A percentile compares a stretch with the other conserved stretches of the same genome.
These are phyloP conservation scores for Penicillium digitatum DNA, from an alignment of 2,329 filamentous ascomycete genomes.

Conservation along the genomic window DNA sequence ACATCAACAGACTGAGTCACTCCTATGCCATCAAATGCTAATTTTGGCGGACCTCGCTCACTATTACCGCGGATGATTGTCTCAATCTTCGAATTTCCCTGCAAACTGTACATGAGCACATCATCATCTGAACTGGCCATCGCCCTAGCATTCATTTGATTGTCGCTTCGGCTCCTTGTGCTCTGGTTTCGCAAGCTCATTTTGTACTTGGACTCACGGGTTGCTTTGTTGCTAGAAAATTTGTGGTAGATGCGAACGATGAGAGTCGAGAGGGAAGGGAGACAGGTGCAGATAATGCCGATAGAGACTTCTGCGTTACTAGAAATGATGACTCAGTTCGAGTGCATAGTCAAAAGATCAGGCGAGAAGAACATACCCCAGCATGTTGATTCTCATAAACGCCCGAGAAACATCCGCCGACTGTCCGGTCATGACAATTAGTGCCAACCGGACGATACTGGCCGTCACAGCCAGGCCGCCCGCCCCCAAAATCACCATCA, in stretches of 20 bases:
- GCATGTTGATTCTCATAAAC: conserved; percentile 33
- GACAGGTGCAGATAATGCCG: conserved; percentile 41
- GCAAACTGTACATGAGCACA: conserved; percentile 25
- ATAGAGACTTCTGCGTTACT: conserved; percentile 41
- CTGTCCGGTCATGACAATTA: conserved; percentile 24
- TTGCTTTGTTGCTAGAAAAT: conserved; percentile 25
- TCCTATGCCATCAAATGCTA: conserved; percentile 17
- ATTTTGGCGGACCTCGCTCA: not conserved
- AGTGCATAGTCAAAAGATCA: conserved; percentile 25
- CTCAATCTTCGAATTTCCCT: conserved; percentile 27
- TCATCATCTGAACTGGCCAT: conserved; percentile 24
- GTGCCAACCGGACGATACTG: conserved; percentile 27
- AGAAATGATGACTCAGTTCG: conserved; percentile 23
- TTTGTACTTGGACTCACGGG: conserved; percentile 21
- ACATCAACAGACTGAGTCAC: conserved; percentile 32
- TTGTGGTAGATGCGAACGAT: conserved; percentile 33
- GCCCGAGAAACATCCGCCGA: conserved; percentile 25
- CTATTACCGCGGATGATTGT: conserved; percentile 25
- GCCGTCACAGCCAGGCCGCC: conserved; percentile 37
- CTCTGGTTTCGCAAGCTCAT: conserved; percentile 19
- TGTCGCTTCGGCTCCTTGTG: conserved; percentile 12
- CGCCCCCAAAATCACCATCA: conserved; percentile 49
- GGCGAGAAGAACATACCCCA: conserved; percentile 31
- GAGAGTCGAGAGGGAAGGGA: conserved; percentile 38
- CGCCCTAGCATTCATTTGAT: conserved; percentile 17